Percentiles rank a stretch among this genome's conserved stretches.
These are phyloP conservation scores for Aureobasidium zeae DNA, from an alignment of 2,329 filamentous ascomycete species.

Conservation along the genomic window DNA sequence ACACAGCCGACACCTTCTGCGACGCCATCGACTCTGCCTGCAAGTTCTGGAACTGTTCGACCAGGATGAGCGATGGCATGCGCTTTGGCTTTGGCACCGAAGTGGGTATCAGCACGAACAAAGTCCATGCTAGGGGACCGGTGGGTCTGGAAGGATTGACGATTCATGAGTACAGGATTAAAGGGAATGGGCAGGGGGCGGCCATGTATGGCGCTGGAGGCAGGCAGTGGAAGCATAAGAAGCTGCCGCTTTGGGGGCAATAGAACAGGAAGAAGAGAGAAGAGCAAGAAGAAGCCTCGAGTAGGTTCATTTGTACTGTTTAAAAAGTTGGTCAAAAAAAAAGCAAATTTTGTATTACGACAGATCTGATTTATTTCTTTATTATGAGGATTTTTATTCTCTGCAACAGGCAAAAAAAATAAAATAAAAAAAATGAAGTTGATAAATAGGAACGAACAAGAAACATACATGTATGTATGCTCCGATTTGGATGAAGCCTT, in stretches of 20 bases:
- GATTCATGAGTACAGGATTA: constrained; percentile 93
- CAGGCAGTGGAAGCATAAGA: constrained; percentile 49
- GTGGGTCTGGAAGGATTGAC: constrained; percentile 90
- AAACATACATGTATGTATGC: too few relatives aligned
- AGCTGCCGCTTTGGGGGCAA: constrained; percentile 29
- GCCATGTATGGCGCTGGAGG: constrained; percentile 56
- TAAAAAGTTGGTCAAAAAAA: too few relatives aligned
- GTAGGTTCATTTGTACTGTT: too few relatives aligned
- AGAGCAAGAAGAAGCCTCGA: too few relatives aligned
- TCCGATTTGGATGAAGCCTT: too few relatives aligned
- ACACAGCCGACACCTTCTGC: constrained; percentile 73
- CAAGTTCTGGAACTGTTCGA: constrained; percentile 95
- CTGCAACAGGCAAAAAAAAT: too few relatives aligned
- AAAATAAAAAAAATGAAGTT: too few relatives aligned
- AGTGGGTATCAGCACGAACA: constrained; percentile 97
- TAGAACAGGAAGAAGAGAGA: too few relatives aligned
- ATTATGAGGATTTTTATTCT: too few relatives aligned
- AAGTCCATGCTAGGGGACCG: constrained; percentile 88
- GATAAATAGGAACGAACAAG: too few relatives aligned
- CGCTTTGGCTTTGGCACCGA: constrained; percentile 96
- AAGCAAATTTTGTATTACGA: too few relatives aligned
- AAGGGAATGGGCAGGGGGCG: constrained; percentile 74
- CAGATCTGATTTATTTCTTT: too few relatives aligned
- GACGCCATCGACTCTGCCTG: constrained; percentile 77
- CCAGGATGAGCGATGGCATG: constrained; percentile 91